phyloP scores from a whole-genome alignment of 2,329 filamentous ascomycete species.

The Epichloe hybrida region DNA sequence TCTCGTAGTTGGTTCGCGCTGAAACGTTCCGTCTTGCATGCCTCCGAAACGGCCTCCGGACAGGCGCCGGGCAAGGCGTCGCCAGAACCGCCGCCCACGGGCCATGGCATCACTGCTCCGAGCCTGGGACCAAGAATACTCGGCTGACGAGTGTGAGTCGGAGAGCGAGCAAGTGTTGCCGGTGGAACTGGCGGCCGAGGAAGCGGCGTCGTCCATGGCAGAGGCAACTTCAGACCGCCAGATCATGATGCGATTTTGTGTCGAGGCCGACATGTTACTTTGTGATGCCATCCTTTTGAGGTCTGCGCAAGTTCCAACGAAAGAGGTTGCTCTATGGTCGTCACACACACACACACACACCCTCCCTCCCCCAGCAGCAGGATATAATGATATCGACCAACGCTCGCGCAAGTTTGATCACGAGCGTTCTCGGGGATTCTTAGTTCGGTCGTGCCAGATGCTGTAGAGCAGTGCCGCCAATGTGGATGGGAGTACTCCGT shows the following conservation, averaged over 20 bases:
- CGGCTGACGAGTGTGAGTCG: slow-evolving; percentile 8
- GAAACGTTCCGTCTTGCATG: slow-evolving; percentile 3
- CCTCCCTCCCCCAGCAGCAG: not conserved
- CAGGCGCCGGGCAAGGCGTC: slow-evolving; percentile 11
- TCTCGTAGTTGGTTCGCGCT: slow-evolving; percentile 9
- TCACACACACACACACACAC: no score
- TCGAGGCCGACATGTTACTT: slow-evolving; percentile 4
- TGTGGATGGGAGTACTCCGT: no score
- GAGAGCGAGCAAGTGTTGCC: slow-evolving; percentile 3
- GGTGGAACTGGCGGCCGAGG: slow-evolving; percentile 15
- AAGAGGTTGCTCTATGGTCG: no score
- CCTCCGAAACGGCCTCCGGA: slow-evolving; percentile 6
- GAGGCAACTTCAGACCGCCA: slow-evolving; percentile 37
- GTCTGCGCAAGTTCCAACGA: not conserved
- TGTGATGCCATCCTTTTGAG: not conserved
- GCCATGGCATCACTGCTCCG: not conserved
- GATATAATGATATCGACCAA: not conserved
- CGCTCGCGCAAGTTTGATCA: not conserved
- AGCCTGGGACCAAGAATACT: not conserved
- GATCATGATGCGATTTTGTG: slow-evolving; percentile 26
- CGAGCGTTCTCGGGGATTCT: not conserved
- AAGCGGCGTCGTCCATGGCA: slow-evolving; percentile 17
- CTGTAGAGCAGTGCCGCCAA: no score
- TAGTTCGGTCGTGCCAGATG: not conserved
- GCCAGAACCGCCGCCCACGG: slow-evolving; percentile 12